Percentiles rank a stretch among this genome's conserved stretches.
Conservation (phyloP, 257 asterid species). For the Haberlea rhodopensis region DNA sequence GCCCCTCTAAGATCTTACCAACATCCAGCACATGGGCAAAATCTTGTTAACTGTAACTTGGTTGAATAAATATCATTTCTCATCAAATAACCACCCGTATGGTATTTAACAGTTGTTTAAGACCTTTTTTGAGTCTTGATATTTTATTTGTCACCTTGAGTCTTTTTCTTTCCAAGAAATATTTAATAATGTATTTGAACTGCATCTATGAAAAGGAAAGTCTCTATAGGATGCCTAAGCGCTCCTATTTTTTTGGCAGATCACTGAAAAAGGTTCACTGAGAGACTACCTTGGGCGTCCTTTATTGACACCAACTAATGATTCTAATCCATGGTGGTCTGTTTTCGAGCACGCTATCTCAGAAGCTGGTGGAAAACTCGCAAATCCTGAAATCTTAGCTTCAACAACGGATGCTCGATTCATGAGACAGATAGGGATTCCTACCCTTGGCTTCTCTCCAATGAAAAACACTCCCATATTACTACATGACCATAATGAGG, state of each 20-base stretch:
- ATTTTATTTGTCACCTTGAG: background rate
- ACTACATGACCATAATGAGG: constrained; percentile 98
- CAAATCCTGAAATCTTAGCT: constrained; percentile 78
- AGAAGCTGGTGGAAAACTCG: constrained; percentile 86
- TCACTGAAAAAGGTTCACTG: constrained; percentile 64
- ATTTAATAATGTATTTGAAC: background rate
- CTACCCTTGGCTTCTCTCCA: constrained; percentile 88
- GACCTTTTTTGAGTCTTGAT: too few relatives aligned
- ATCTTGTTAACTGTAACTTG: too few relatives aligned
- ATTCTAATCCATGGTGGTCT: constrained; percentile 91
- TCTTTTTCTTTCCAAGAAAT: constrained; percentile 2
- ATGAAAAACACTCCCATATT: constrained; percentile 89
- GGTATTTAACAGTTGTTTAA: background rate
- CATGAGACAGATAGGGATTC: constrained; percentile 76
- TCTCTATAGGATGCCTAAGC: constrained; percentile 1
- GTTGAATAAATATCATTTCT: too few relatives aligned
- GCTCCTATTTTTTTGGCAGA: constrained; percentile 36
- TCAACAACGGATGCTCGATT: constrained; percentile 91
- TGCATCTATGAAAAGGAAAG: background rate
- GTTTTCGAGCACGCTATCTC: too few relatives aligned
- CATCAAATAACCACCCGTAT: too few relatives aligned
- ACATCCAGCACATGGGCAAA: too few relatives aligned
- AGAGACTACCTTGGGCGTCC: constrained; percentile 66
- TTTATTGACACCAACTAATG: constrained; percentile 66
- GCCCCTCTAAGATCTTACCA: too few relatives aligned